These are phyloP conservation scores for Flaveria trinervia DNA, from an alignment of 129 eudicot genomes.

Conservation along the genomic window DNA sequence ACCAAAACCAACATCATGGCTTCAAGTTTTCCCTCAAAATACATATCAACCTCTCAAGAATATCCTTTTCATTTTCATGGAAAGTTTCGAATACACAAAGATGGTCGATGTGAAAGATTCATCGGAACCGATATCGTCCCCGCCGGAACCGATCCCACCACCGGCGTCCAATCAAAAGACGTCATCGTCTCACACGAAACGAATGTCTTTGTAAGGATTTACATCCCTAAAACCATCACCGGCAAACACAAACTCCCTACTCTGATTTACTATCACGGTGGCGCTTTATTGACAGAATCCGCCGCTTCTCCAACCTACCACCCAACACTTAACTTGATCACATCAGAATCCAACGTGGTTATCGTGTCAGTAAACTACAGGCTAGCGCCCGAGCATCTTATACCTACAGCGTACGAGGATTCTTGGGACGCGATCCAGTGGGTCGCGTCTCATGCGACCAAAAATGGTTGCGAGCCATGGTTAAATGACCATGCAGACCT, in stretches of 20 bases:
- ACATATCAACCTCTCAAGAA: too few species aligned
- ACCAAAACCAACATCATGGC: too few species aligned
- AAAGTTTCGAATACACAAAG: neutral
- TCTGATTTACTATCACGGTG: slow-evolving; percentile 47
- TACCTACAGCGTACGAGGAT: slow-evolving; percentile 43
- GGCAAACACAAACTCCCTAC: neutral
- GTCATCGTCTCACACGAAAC: neutral
- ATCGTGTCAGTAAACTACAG: slow-evolving; percentile 42
- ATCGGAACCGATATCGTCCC: neutral
- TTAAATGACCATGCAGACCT: too few species aligned
- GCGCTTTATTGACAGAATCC: slow-evolving; percentile 37
- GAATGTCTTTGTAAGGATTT: neutral
- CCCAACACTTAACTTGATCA: slow-evolving; percentile 34
- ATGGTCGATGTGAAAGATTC: neutral
- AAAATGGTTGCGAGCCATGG: too few species aligned
- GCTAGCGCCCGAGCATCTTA: slow-evolving; percentile 44
- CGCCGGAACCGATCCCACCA: neutral
- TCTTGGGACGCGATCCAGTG: slow-evolving; percentile 52
- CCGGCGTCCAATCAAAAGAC: slow-evolving; percentile 1
- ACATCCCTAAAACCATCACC: neutral
- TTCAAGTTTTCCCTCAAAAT: too few species aligned
- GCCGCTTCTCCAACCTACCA: slow-evolving; percentile 39
- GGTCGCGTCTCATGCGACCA: slow-evolving; percentile 21
- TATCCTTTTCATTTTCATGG: too few species aligned
- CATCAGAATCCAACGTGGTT: slow-evolving; percentile 27